A percentile compares a stretch with the other conserved stretches of the same genome.
Conservation (phyloP, 768 basidiomycete species). For the Collybia nuda region DNA sequence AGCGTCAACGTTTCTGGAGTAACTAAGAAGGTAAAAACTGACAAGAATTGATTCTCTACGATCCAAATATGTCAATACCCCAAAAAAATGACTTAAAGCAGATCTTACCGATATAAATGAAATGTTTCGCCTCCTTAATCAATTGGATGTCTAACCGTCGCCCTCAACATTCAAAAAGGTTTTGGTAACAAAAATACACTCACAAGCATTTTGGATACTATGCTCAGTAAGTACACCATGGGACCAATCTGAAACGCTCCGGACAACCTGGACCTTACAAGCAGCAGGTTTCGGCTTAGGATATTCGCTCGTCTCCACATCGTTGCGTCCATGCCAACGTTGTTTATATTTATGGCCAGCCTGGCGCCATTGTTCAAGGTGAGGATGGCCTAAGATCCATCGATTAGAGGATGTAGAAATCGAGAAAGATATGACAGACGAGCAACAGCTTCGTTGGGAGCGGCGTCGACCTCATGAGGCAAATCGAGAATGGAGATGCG, state of each 20-base stretch:
- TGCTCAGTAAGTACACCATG: constrained; percentile 88
- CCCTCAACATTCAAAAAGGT: background rate
- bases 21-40: constrained; percentile 22
- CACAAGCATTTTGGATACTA: constrained; percentile 93
- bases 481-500: constrained; percentile 72
- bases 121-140: constrained; percentile 84
- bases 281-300: constrained; percentile 42
- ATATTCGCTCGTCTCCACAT: constrained; percentile 22
- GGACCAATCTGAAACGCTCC: constrained; percentile 92
- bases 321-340: constrained; percentile 49
- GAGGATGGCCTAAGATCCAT: constrained; percentile 53
- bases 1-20: constrained; percentile 6
- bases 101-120: constrained; percentile 86
- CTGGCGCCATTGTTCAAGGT: constrained; percentile 57
- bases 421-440: constrained; percentile 30
- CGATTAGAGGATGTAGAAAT: background rate
- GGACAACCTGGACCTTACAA: constrained; percentile 76
- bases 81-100: background rate
- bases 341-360: constrained; percentile 64
- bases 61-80: constrained; percentile 11
- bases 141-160: constrained; percentile 60
- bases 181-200: constrained; percentile 27
- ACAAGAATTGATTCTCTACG: constrained; percentile 87
- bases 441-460: constrained; percentile 67
- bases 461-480: constrained; percentile 63